These are phyloP conservation scores for Plasmodium vinckei DNA, from an alignment of 169 alveolate genomes.

Conservation along the genomic window DNA sequence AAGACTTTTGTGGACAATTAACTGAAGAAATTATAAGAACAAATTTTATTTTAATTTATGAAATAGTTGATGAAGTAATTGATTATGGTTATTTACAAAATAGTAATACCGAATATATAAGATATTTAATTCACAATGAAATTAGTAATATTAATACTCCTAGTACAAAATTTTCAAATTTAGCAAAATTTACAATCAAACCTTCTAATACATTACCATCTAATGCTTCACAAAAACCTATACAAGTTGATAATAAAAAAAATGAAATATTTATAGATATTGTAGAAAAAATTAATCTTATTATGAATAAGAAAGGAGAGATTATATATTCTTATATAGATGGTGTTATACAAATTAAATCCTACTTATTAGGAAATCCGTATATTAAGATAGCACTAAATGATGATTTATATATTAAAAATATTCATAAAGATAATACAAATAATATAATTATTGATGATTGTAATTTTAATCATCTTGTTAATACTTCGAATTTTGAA, in stretches of 20 bases:
- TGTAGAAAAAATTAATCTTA: slow-evolving; percentile 83
- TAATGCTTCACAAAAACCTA: slow-evolving; percentile 87
- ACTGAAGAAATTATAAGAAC: slow-evolving; percentile 97
- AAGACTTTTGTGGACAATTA: slow-evolving; percentile 97
- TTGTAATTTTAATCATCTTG: slow-evolving; percentile 93
- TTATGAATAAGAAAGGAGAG: slow-evolving; percentile 92
- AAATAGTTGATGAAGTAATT: slow-evolving; percentile 95
- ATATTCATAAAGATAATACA: slow-evolving; percentile 48
- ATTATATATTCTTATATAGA: slow-evolving; percentile 91
- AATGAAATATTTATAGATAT: slow-evolving; percentile 83
- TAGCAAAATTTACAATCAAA: slow-evolving; percentile 29
- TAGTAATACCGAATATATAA: slow-evolving; percentile 94
- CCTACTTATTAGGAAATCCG: slow-evolving; percentile 92
- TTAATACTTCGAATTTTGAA: slow-evolving; percentile 89
- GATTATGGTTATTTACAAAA: slow-evolving; percentile 97
- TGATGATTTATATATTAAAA: slow-evolving; percentile 84
- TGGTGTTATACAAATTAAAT: slow-evolving; percentile 94
- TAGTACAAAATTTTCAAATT: slow-evolving; percentile 12
- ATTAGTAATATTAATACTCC: slow-evolving; percentile 3
- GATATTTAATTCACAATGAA: slow-evolving; percentile 83
- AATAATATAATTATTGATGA: slow-evolving; percentile 84
- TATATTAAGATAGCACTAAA: slow-evolving; percentile 90
- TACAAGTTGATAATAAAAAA: slow-evolving; percentile 61
- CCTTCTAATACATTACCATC: slow-evolving; percentile 85
- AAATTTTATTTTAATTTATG: slow-evolving; percentile 97